Evolutionary conservation across 164 flowering plant species (phyloP).

Genomic region (Dillenia turbinata): DNA sequence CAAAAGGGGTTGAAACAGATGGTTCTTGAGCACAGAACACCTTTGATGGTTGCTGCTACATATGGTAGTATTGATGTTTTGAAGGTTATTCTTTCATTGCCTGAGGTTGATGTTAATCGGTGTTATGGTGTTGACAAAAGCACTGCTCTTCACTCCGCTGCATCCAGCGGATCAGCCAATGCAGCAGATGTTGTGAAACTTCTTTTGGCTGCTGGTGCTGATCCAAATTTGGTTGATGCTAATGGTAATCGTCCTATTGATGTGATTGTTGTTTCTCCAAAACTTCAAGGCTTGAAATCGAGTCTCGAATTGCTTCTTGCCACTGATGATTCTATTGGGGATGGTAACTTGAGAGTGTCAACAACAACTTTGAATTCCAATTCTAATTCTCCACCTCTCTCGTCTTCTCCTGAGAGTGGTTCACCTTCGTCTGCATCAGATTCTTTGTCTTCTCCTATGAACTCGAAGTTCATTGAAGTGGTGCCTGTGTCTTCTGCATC

Average conservation of each 20-base stretch:
- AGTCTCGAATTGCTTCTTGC: conserved; percentile 57
- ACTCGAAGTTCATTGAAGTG: conserved; percentile 29
- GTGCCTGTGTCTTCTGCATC: conserved; percentile 19
- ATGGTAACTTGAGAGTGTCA: conserved; percentile 30
- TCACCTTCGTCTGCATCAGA: conserved; percentile 52
- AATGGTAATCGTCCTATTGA: conserved; percentile 66
- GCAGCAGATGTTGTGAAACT: conserved; percentile 62
- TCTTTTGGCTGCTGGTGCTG: conserved; percentile 78
- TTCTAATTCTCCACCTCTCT: conserved; percentile 51
- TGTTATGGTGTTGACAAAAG: conserved; percentile 56
- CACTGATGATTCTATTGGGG: conserved; percentile 26
- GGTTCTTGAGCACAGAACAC: conserved; percentile 80
- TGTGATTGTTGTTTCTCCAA: conserved; percentile 68
- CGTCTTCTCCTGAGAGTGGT: conserved; percentile 57
- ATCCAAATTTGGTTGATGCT: conserved; percentile 48
- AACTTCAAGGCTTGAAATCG: conserved; percentile 30
- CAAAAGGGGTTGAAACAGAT: conserved; percentile 75
- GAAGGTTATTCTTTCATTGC: conserved; percentile 51
- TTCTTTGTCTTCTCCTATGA: conserved; percentile 40
- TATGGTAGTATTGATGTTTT: conserved; percentile 86
- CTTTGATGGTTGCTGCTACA: conserved; percentile 92
- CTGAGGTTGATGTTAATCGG: conserved; percentile 59
- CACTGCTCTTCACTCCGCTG: conserved; percentile 96
- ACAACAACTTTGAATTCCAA: conserved; percentile 17
- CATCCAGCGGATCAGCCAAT: conserved; percentile 77